Evolutionary conservation across 139 green algal species (phyloP), one percentile per base, ranked within the genome.

Genomic region (Diplosphaera chodatii): DNA sequence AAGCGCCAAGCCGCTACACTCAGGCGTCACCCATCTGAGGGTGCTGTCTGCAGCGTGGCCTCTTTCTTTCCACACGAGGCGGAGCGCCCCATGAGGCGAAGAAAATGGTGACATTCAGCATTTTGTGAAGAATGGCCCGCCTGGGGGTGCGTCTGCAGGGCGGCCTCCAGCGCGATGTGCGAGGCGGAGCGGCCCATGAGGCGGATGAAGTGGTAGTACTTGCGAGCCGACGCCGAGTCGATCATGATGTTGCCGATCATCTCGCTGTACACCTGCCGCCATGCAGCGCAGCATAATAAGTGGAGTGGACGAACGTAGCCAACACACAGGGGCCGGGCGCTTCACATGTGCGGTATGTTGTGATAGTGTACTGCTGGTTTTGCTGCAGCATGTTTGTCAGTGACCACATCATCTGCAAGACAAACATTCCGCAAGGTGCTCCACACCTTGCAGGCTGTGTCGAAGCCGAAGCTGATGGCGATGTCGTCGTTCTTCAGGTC

Each of bases 151-250:
- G 80, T 88, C 67, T 91, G 86, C 66, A 91, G 76, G 32, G 86
- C 86, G 62, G 71, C 81, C 74, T 91, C 86, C 55, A 91, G 82
- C 27, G 86, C 87, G 31, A 91, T 78, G 74, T 91, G 86, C 20
- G 71, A 84, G 28, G 86, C 85, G 4, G 76, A 62, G 25, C 86
- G 75, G 22, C 85, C 85, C 84, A 91, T 91, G 1, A 91, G 72
- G 18, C 82, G 72, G n/a, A 91, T 68, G 68, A 91, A 91, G 76
- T 91, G 86, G 40, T 80, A 90, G 73, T 91, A 91, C 75, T 91
- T 91, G 4, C 68, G 62, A 4, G 80, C 81, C 21, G 63, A 80
- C 4, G 56, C 28, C 3, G 82, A 76, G 48, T 91, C 86, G 3
- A 87, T 62, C 74, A 79, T 80, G 21, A 91, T 70, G 77, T 91